Evolutionary conservation across 2,329 filamentous ascomycete genomes (phyloP).

Genomic region (Penicillium vulpinum): DNA sequence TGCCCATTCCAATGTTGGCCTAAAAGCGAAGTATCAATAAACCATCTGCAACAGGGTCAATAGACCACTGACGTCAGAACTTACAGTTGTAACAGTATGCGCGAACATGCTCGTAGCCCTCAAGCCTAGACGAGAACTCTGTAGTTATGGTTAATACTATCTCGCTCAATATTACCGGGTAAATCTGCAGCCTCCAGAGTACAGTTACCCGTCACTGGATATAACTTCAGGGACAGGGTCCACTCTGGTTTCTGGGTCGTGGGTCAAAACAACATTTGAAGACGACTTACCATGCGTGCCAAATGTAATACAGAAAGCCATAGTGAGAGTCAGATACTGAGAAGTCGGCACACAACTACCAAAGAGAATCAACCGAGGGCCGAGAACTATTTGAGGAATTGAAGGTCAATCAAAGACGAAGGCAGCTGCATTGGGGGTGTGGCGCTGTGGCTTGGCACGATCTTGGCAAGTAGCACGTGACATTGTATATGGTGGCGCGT

Average conservation of each 20-base stretch:
- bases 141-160: slow-evolving; percentile 18
- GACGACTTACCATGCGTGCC: slow-evolving; percentile 41
- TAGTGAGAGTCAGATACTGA: slow-evolving; percentile 17
- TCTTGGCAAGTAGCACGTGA: slow-evolving; percentile 29
- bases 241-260: slow-evolving; percentile 8
- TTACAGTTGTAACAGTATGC: slow-evolving; percentile 50
- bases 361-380: neutral
- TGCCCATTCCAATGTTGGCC: slow-evolving; percentile 48
- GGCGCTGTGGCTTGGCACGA: slow-evolving; percentile 38
- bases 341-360: neutral
- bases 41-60: neutral
- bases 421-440: slow-evolving; percentile 34
- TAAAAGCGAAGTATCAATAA: slow-evolving; percentile 11
- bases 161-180: slow-evolving; percentile 7
- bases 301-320: slow-evolving; percentile 48
- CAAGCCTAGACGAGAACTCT: slow-evolving; percentile 48
- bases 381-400: slow-evolving; percentile 6
- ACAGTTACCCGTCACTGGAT: neutral
- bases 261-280: neutral
- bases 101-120: slow-evolving; percentile 49
- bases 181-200: slow-evolving; percentile 4
- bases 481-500: slow-evolving; percentile 1
- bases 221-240: slow-evolving; percentile 10
- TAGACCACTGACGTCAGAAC: slow-evolving; percentile 16
- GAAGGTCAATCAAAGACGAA: slow-evolving; percentile 19